Percentiles rank a stretch among this genome's conserved stretches.
Conservation (phyloP, 805 yeast genomes). For the Wickerhamomyces bovis region DNA sequence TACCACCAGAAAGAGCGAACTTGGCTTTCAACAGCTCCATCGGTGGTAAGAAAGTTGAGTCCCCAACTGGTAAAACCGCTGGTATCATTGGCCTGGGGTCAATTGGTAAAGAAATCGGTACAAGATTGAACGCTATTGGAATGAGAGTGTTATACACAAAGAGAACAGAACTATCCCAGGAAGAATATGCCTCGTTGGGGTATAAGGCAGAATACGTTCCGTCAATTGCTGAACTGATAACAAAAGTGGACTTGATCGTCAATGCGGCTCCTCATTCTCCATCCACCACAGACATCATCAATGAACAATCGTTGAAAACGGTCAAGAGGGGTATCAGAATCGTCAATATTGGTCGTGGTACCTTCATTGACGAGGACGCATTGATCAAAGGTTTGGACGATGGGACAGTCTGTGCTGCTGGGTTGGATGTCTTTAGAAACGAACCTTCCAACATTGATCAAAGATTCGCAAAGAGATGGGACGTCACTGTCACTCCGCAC, state of each 20-base stretch:
- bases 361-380: constrained; percentile 61
- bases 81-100: constrained; percentile 72
- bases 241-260: constrained; percentile 48
- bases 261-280: constrained; percentile 62
- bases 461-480: constrained; percentile 49
- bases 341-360: constrained; percentile 74
- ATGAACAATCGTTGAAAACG: constrained; percentile 37
- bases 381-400: constrained; percentile 51
- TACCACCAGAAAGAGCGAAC: constrained; percentile 28
- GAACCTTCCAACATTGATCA: constrained; percentile 51
- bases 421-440: constrained; percentile 63
- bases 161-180: constrained; percentile 36
- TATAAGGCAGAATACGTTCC: constrained; percentile 40
- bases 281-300: constrained; percentile 50
- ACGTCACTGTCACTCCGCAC: constrained; percentile 58
- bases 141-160: constrained; percentile 61
- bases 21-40: constrained; percentile 37
- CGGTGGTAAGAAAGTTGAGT: constrained; percentile 40
- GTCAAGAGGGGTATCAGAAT: constrained; percentile 52
- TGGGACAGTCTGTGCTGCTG: constrained; percentile 60
- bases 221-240: constrained; percentile 38
- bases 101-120: constrained; percentile 63
- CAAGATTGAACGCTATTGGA: constrained; percentile 48
- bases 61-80: constrained; percentile 53
- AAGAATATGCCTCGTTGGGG: constrained; percentile 33